phyloP scores from a whole-genome alignment of 2,329 filamentous ascomycete species.

The Colletotrichum chlorophyti region DNA sequence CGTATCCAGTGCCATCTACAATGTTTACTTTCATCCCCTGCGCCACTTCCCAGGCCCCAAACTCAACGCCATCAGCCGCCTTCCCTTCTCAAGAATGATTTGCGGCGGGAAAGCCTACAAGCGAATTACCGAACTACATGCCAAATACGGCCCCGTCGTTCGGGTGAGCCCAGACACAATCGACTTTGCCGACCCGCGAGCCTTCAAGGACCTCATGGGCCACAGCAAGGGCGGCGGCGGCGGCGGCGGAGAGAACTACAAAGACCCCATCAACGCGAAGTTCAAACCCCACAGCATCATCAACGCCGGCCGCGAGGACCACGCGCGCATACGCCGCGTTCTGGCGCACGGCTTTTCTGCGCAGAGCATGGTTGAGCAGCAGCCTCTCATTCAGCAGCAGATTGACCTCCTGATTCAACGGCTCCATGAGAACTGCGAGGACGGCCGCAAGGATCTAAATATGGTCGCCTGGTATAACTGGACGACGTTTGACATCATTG shows the following conservation, averaged over 20 bases:
- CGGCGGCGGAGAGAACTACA: constrained; percentile 9
- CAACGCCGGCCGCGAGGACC: constrained; percentile 26
- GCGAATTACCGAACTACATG: constrained; percentile 23
- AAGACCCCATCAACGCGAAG: constrained; percentile 7
- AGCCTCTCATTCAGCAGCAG: constrained; percentile 37
- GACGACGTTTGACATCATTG: constrained; percentile 40
- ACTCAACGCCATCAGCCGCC: constrained; percentile 6
- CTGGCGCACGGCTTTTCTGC: constrained; percentile 40
- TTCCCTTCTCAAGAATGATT: constrained; percentile 5
- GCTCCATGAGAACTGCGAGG: constrained; percentile 32
- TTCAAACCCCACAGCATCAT: constrained; percentile 22
- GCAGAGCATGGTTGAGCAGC: constrained; percentile 38
- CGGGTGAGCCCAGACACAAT: constrained; percentile 47
- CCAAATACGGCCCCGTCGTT: constrained; percentile 42
- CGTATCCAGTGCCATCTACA: constrained; percentile 33
- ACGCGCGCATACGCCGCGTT: constrained; percentile 32
- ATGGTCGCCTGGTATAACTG: constrained; percentile 31
- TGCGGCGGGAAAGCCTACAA: constrained; percentile 3
- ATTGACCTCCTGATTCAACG: constrained; percentile 40
- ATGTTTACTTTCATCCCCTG: constrained; percentile 43
- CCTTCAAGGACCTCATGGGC: constrained; percentile 51
- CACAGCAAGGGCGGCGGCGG: constrained; percentile 18
- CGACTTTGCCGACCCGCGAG: constrained; percentile 41
- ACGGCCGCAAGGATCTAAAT: neutral
- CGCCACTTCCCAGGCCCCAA: constrained; percentile 38